phyloP scores from a whole-genome alignment of 2,329 filamentous ascomycete species.

The Didymella glomerata region DNA sequence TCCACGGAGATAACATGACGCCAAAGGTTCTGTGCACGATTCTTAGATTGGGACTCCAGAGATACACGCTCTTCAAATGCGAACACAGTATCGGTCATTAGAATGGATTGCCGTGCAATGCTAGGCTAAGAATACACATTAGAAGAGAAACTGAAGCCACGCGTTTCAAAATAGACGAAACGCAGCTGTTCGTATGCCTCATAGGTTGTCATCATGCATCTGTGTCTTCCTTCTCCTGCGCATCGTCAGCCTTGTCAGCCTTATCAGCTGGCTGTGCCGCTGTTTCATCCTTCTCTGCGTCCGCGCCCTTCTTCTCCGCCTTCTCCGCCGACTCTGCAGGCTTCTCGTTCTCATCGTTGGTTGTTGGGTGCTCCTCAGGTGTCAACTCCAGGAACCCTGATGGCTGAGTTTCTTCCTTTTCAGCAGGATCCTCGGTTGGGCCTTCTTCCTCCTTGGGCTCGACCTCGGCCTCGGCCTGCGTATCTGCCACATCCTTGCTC shows the following conservation, averaged over 20 bases:
- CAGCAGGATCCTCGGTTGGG: background rate
- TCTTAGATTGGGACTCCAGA: background rate
- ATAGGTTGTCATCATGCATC: conserved; percentile 18
- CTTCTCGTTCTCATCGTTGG: conserved; percentile 10
- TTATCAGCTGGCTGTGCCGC: conserved; percentile 1
- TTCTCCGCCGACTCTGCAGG: conserved; percentile 7
- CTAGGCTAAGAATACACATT: conserved; percentile 18
- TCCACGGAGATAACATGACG: conserved; percentile 14
- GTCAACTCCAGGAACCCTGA: conserved; percentile 13
- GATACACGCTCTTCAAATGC: background rate
- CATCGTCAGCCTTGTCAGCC: conserved; percentile 11
- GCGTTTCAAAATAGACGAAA: background rate
- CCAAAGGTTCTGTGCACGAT: conserved; percentile 1
- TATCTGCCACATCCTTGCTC: conserved; percentile 3
- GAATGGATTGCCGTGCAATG: conserved; percentile 1
- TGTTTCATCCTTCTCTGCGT: conserved; percentile 2
- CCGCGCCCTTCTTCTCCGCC: conserved; percentile 4
- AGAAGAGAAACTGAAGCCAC: conserved; percentile 11
- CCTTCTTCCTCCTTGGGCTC: conserved; percentile 12
- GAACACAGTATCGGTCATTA: background rate
- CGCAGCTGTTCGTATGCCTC: conserved; percentile 12
- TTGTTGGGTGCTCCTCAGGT: conserved; percentile 5
- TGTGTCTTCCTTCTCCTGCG: conserved; percentile 6
- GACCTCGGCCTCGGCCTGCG: background rate
- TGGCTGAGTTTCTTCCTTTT: background rate